phyloP scores from a whole-genome alignment of 805 yeast species.

The Schizosaccharomyces osmophilus region DNA sequence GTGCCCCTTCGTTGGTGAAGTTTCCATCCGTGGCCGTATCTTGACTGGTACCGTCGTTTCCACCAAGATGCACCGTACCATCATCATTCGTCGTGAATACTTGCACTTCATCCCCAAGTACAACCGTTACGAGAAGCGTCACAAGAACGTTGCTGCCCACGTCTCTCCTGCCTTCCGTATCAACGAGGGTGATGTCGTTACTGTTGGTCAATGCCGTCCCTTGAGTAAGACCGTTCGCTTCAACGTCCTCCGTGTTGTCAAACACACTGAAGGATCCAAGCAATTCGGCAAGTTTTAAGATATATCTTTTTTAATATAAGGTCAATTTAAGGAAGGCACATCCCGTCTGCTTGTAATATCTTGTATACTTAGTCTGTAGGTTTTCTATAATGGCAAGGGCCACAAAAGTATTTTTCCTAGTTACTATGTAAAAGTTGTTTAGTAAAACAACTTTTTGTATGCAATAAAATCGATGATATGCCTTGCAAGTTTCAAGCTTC shows the following conservation, averaged over 20 bases:
- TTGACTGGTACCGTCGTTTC: slow-evolving; percentile 98
- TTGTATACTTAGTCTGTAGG: too few relatives aligned
- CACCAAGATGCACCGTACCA: slow-evolving; percentile 99
- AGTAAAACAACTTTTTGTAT: too few relatives aligned
- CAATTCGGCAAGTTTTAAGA: slow-evolving; percentile 86
- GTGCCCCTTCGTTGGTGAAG: slow-evolving; percentile 94
- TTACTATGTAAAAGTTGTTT: too few relatives aligned
- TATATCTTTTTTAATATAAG: not conserved
- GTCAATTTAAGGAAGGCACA: too few relatives aligned
- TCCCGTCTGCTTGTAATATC: too few relatives aligned
- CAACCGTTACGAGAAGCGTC: slow-evolving; percentile 99
- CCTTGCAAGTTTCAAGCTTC: too few relatives aligned
- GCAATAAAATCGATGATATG: too few relatives aligned
- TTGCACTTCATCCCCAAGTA: slow-evolving; percentile 98
- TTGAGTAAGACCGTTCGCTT: slow-evolving; percentile 98
- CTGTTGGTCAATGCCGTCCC: slow-evolving; percentile 99
- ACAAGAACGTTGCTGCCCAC: slow-evolving; percentile 99
- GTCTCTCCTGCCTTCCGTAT: slow-evolving; percentile 99
- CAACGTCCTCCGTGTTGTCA: slow-evolving; percentile 90
- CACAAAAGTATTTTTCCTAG: too few relatives aligned
- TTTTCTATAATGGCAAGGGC: too few relatives aligned
- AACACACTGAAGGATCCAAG: slow-evolving; percentile 57
- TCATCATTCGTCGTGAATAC: slow-evolving; percentile 98
- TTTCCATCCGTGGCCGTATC: slow-evolving; percentile 98
- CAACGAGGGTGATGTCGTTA: slow-evolving; percentile 92